Percentiles rank a stretch among this genome's conserved stretches.
Conservation (phyloP, 2,329 filamentous ascomycete species). For the Dothiorella sarmentorum region DNA sequence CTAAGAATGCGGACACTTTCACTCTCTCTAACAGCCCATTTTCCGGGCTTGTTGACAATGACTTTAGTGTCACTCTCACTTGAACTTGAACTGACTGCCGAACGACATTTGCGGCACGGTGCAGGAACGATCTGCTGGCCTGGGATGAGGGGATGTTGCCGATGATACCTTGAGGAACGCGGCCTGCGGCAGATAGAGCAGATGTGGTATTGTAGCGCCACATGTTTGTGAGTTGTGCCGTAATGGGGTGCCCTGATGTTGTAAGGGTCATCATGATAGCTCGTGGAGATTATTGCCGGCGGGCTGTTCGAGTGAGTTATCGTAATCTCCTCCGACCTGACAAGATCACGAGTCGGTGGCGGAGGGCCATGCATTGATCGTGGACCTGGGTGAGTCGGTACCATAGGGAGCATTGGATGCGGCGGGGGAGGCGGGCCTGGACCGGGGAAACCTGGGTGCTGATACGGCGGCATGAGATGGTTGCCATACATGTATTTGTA, state of each 20-base stretch:
- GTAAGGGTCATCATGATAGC: constrained; percentile 17
- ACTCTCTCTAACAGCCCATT: constrained; percentile 17
- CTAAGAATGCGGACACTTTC: constrained; percentile 18
- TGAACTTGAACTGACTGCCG: constrained; percentile 26
- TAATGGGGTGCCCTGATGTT: constrained; percentile 21
- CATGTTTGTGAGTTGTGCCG: neutral
- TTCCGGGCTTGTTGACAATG: constrained; percentile 12
- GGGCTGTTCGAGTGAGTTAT: constrained; percentile 5
- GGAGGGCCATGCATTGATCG: neutral
- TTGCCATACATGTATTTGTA: neutral
- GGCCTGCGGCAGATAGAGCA: constrained; percentile 34
- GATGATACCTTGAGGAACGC: constrained; percentile 35
- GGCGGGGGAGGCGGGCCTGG: neutral
- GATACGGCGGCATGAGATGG: neutral
- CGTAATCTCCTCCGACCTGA: constrained; percentile 16
- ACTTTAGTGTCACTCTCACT: constrained; percentile 17
- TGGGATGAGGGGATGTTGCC: constrained; percentile 34
- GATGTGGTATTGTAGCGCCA: constrained; percentile 28
- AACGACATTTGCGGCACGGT: constrained; percentile 30
- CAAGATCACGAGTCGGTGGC: constrained; percentile 6
- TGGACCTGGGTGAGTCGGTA: too few relatives aligned
- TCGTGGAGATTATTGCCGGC: neutral
- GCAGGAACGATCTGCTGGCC: constrained; percentile 26
- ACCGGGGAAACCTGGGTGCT: neutral
- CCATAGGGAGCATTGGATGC: neutral